phyloP scores from a whole-genome alignment of 768 basidiomycete species.

The Psilocybe tampanensis region DNA sequence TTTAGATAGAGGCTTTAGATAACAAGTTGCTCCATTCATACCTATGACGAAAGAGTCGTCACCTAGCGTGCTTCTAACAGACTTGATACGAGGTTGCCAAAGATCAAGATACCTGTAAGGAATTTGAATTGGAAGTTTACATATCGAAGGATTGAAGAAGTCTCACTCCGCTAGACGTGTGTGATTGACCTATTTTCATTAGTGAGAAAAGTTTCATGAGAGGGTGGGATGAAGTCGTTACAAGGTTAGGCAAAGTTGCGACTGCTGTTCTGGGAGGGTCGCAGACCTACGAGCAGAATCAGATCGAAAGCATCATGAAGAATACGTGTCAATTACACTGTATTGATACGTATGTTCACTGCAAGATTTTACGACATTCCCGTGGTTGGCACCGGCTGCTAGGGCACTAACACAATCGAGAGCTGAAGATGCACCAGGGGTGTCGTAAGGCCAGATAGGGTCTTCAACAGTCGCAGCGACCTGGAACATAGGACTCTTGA shows the following conservation, averaged over 20 bases:
- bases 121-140: background rate
- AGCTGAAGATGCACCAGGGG: conserved; percentile 41
- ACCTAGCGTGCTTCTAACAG: conserved; percentile 48
- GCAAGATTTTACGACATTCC: conserved; percentile 44
- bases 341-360: conserved; percentile 61
- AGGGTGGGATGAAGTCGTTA: conserved; percentile 18
- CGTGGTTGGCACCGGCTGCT: conserved; percentile 45
- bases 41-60: conserved; percentile 52
- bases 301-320: background rate
- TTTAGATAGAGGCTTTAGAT: background rate
- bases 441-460: conserved; percentile 52
- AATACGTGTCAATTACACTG: conserved; percentile 34
- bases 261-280: conserved; percentile 44
- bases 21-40: conserved; percentile 9
- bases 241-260: conserved; percentile 52
- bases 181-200: conserved; percentile 47
- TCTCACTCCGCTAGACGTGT: conserved; percentile 49
- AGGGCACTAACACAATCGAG: conserved; percentile 53
- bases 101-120: conserved; percentile 50
- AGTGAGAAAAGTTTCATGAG: background rate
- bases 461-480: conserved; percentile 53
- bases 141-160: background rate
- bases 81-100: conserved; percentile 54
- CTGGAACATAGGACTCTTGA: conserved; percentile 45
- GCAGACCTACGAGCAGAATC: conserved; percentile 32